Percentiles rank a stretch among this genome's conserved stretches.
Conservation (phyloP, 2,329 filamentous ascomycete genomes). For the Thielaviopsis euricoi region DNA sequence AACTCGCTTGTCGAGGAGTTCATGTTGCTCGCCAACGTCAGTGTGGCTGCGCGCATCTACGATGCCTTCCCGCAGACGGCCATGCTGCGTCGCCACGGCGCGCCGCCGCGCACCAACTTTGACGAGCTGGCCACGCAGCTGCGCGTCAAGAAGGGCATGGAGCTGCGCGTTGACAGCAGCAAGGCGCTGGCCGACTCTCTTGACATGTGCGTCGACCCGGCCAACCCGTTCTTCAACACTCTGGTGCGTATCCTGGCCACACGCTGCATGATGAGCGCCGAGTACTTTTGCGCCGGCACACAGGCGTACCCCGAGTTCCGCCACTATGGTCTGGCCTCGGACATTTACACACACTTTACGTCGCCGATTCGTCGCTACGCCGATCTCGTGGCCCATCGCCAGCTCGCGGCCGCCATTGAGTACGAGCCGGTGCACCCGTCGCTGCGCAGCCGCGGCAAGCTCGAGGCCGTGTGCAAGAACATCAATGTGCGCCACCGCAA, state of each 20-base stretch:
- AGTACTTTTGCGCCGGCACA: constrained; percentile 93
- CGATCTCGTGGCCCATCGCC: constrained; percentile 85
- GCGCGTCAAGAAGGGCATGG: constrained; percentile 66
- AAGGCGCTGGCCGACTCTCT: constrained; percentile 88
- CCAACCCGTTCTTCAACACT: constrained; percentile 95
- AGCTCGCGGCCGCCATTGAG: constrained; percentile 86
- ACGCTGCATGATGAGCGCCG: constrained; percentile 96
- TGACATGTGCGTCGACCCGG: constrained; percentile 62
- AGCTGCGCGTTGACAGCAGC: constrained; percentile 70
- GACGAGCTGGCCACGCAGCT: constrained; percentile 86
- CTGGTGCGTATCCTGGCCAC: constrained; percentile 94
- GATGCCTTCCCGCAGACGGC: constrained; percentile 88
- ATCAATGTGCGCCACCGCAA: constrained; percentile 97
- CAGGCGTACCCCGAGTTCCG: constrained; percentile 88
- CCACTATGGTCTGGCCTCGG: constrained; percentile 88
- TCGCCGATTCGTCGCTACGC: constrained; percentile 94
- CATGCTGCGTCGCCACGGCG: constrained; percentile 76
- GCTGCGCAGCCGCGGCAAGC: constrained; percentile 63
- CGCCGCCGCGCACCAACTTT: constrained; percentile 90
- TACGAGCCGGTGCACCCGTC: constrained; percentile 77
- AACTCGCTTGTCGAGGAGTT: constrained; percentile 98
- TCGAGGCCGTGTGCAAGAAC: constrained; percentile 92
- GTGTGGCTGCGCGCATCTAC: constrained; percentile 80
- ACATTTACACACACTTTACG: constrained; percentile 98
- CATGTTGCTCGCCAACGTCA: constrained; percentile 96